Conservation (phyloP, 2,329 filamentous ascomycete genomes). For the Clathrospora elynae region DNA sequence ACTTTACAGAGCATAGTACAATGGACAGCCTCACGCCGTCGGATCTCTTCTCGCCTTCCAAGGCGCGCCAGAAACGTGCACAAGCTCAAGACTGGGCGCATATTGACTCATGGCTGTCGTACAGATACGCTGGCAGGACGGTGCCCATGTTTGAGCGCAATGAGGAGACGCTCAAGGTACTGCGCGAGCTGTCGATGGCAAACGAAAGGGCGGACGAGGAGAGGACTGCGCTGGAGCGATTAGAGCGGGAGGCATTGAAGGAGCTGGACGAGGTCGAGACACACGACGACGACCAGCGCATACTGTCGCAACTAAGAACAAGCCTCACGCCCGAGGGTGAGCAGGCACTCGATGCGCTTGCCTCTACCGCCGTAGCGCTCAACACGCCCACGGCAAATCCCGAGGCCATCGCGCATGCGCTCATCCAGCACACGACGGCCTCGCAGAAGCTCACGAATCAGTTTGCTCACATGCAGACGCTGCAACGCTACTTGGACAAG, state of each 20-base stretch:
- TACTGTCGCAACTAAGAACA: slow-evolving; percentile 31
- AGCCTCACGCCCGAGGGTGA: slow-evolving; percentile 38
- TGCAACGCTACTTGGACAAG: slow-evolving; percentile 42
- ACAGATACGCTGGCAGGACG: slow-evolving; percentile 68
- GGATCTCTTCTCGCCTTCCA: slow-evolving; percentile 64
- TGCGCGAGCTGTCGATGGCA: slow-evolving; percentile 73
- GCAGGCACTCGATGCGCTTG: slow-evolving; percentile 43
- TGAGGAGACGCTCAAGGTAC: slow-evolving; percentile 74
- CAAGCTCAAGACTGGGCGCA: slow-evolving; percentile 91
- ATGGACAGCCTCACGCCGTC: slow-evolving; percentile 48
- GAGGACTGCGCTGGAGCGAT: slow-evolving; percentile 59
- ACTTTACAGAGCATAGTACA: slow-evolving; percentile 2
- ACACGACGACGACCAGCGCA: slow-evolving; percentile 28
- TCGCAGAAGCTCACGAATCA: slow-evolving; percentile 41
- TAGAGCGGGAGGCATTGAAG: slow-evolving; percentile 65
- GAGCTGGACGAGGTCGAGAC: slow-evolving; percentile 52
- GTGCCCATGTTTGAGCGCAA: slow-evolving; percentile 84
- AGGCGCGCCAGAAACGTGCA: slow-evolving; percentile 75
- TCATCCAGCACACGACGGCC: slow-evolving; percentile 41
- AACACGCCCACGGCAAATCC: slow-evolving; percentile 38
- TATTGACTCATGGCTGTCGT: slow-evolving; percentile 78
- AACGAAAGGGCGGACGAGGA: slow-evolving; percentile 82
- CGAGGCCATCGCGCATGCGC: slow-evolving; percentile 41
- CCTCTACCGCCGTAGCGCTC: slow-evolving; percentile 46
- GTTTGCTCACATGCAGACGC: slow-evolving; percentile 39